phyloP scores from a whole-genome alignment of 2,329 filamentous ascomycete genomes.

The Microdochium bolleyi region DNA sequence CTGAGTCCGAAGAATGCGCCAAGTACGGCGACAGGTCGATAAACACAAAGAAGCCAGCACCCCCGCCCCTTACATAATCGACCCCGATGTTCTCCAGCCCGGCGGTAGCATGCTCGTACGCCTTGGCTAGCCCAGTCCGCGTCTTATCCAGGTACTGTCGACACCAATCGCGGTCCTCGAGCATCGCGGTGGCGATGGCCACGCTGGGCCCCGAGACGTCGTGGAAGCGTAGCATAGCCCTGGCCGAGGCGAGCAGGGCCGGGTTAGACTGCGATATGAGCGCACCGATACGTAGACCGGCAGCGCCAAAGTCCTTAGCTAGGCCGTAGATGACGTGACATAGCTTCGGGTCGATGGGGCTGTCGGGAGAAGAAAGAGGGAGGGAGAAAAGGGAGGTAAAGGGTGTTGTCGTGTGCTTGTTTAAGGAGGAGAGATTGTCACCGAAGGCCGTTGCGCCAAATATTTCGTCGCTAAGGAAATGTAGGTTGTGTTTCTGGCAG shows the following conservation, averaged over 20 bases:
- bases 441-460: slow-evolving; percentile 30
- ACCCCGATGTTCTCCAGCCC: slow-evolving; percentile 22
- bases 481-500: slow-evolving; percentile 29
- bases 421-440: slow-evolving; percentile 24
- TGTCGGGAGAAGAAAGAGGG: slow-evolving; percentile 22
- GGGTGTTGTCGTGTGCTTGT: slow-evolving; percentile 7
- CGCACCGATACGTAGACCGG: slow-evolving; percentile 30
- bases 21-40: slow-evolving; percentile 14
- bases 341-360: slow-evolving; percentile 9
- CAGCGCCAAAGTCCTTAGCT: slow-evolving; percentile 30
- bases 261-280: slow-evolving; percentile 26
- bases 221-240: slow-evolving; percentile 16
- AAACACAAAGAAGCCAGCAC: slow-evolving; percentile 38
- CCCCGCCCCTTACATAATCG: slow-evolving; percentile 25
- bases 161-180: slow-evolving; percentile 23
- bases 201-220: slow-evolving; percentile 24
- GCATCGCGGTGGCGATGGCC: slow-evolving; percentile 16
- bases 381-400: background rate
- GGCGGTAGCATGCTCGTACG: slow-evolving; percentile 18
- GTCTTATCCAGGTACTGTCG: slow-evolving; percentile 25
- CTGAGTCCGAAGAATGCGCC: slow-evolving; percentile 1
- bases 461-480: slow-evolving; percentile 38
- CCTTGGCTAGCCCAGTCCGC: slow-evolving; percentile 18
- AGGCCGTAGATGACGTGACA: slow-evolving; percentile 27
- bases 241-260: slow-evolving; percentile 15